Base-by-base conservation (phyloP, 2,329 filamentous ascomycete species). In the Penicillium sp. region DNA sequence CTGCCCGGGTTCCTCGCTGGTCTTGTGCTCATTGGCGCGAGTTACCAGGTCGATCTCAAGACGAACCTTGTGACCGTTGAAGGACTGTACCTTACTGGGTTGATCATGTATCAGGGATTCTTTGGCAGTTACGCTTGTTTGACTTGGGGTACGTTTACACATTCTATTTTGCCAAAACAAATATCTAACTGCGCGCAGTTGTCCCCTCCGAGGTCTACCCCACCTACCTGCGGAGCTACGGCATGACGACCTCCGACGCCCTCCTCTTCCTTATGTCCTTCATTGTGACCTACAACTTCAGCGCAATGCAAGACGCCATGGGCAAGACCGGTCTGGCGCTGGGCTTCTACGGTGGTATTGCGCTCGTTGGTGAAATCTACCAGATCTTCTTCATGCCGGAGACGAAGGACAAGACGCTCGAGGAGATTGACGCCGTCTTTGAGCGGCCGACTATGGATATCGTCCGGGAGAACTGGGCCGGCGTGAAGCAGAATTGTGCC, bases 351-450 rank as follows among this genome's bases (percentile, higher is more conserved):
- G 89, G 90, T 5, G 90, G 90, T 17, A 91, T 91, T 58, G 89
- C 89, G 0, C 83, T 90, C 0, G 9, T 91, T 0, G 90, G 88
- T 13, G 90, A 88, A 84, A 79, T 90, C 67, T 91, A 91, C 75
- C 89, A 91, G 77, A 80, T 91, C 51, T 73, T 91, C 54, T 91
- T 91, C 77, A 91, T 91, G 90, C 89, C 88, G 0, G 88, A 91
- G 80, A 91, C 89, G 3, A 91, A 91, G 81, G 86, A 88, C 73
- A 84, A 84, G 74, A 85, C 85, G 2, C 83, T 91, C 0, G 90
- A 91, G 76, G 89, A 91, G 75, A 91, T 91, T 62, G 89, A 91
- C 63, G 78, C 86, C 44, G 79, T 91, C 21, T 91, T 91, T 72
- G 82, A 84, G 54, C 82, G 84, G 64, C 88, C 89, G 0, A 91